A percentile compares a stretch with the other conserved stretches of the same genome.
phyloP scores from a whole-genome alignment of 2,329 filamentous ascomycete genomes.

The Fusarium algeriense region DNA sequence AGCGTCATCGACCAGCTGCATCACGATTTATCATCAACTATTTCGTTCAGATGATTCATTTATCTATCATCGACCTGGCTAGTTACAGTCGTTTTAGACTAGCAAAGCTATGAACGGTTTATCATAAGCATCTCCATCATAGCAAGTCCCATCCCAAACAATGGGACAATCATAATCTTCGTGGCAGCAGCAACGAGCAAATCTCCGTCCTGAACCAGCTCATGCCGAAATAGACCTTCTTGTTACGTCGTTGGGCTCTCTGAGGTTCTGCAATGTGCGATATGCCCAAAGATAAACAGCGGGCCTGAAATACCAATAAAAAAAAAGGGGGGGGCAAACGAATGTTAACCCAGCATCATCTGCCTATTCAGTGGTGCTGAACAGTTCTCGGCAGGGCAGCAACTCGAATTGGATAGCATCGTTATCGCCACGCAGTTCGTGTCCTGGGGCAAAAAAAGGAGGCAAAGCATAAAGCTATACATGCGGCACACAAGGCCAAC shows the following conservation, averaged over 20 bases:
- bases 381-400: background rate
- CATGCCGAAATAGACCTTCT: constrained; percentile 4
- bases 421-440: background rate
- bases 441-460: background rate
- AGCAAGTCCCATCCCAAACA: constrained; percentile 9
- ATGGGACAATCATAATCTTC: constrained; percentile 10
- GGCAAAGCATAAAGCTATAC: constrained; percentile 5
- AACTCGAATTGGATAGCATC: constrained; percentile 1
- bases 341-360: background rate
- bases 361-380: background rate
- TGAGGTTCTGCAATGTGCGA: constrained; percentile 7
- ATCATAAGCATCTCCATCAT: constrained; percentile 22
- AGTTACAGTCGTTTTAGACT: constrained; percentile 2
- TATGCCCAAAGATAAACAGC: constrained; percentile 9
- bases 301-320: background rate
- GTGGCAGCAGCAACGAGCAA: constrained; percentile 8
- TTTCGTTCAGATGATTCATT: constrained; percentile 7
- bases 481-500: background rate
- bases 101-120: constrained; percentile 16
- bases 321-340: background rate
- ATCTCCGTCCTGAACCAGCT: constrained; percentile 5
- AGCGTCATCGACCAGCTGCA: background rate
- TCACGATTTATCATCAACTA: background rate
- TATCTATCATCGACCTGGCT: constrained; percentile 6
- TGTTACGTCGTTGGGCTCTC: constrained; percentile 9